phyloP scores from a whole-genome alignment of 1,284 basidiomycete species.

The Gomphus sp. region DNA sequence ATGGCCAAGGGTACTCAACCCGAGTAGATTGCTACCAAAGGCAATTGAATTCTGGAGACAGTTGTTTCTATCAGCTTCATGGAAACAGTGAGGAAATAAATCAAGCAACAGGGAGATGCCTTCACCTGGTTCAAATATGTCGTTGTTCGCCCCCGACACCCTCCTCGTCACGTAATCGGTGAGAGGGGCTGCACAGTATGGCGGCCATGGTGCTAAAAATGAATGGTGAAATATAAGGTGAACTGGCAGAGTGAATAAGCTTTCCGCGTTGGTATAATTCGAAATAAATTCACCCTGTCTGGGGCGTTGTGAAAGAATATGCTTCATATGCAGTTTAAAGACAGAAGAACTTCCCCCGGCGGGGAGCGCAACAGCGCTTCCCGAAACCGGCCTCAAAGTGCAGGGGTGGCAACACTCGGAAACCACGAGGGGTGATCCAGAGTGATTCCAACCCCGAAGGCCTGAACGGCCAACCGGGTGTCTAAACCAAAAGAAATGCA shows the following conservation, averaged over 20 bases:
- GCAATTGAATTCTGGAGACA: conserved; percentile 14
- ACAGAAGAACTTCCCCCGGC: too few relatives aligned
- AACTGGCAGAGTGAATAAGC: background rate
- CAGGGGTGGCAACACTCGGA: too few relatives aligned
- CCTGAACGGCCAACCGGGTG: too few relatives aligned
- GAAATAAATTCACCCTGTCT: conserved; percentile 13
- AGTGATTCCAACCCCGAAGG: too few relatives aligned
- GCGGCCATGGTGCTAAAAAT: conserved; percentile 15
- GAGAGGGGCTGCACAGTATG: conserved; percentile 14
- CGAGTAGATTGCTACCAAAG: conserved; percentile 15
- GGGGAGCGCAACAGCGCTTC: too few relatives aligned
- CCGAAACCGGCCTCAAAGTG: too few relatives aligned
- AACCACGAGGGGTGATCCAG: too few relatives aligned
- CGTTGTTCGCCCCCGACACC: conserved; percentile 14
- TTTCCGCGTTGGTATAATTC: background rate
- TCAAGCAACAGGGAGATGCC: background rate
- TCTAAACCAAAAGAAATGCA: too few relatives aligned
- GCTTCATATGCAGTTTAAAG: too few relatives aligned
- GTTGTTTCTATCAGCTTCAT: background rate
- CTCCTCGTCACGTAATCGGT: conserved; percentile 15
- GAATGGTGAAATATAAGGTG: conserved; percentile 15
- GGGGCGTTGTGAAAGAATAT: conserved; percentile 13
- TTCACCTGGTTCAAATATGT: conserved; percentile 5
- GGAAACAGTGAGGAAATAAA: background rate
- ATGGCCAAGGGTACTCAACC: background rate